Evolutionary conservation across 148 eudicot genomes (phyloP).

Genomic region (Chenopodium album): DNA sequence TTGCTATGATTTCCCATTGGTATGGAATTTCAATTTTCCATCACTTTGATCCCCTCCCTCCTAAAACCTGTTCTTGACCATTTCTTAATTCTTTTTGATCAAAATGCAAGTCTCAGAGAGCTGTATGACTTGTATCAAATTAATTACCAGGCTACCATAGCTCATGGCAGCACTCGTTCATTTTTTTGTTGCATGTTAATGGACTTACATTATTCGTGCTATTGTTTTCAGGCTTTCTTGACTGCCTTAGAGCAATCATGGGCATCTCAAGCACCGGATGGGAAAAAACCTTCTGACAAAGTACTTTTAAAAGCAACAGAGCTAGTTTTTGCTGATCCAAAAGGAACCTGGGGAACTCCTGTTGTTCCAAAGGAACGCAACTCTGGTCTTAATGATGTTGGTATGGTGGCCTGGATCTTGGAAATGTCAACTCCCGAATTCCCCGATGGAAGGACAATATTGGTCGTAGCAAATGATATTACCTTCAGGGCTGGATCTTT

Average conservation of each 20-base stretch:
- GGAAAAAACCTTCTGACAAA: constrained; percentile 47
- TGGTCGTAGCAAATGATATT: constrained; percentile 83
- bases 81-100: not conserved
- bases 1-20: constrained; percentile 98
- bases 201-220: not conserved
- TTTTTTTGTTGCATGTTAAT: not conserved
- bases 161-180: not conserved
- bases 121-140: not conserved
- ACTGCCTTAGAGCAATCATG: constrained; percentile 74
- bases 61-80: not conserved
- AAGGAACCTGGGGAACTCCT: constrained; percentile 78
- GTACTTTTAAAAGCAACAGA: constrained; percentile 57
- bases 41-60: not conserved
- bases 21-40: constrained; percentile 20
- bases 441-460: constrained; percentile 76
- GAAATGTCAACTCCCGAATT: constrained; percentile 98
- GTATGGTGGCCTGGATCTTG: constrained; percentile 96
- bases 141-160: not conserved
- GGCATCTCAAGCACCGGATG: constrained; percentile 46
- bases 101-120: not conserved
- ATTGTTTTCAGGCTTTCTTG: constrained; percentile 67
- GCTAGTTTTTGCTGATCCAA: constrained; percentile 68
- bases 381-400: constrained; percentile 76
- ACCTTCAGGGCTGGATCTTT: constrained; percentile 95
- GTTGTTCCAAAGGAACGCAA: constrained; percentile 57